Evolutionary conservation across 495 filamentous ascomycete species (phyloP).

Genomic region (Daldinia grandis): DNA sequence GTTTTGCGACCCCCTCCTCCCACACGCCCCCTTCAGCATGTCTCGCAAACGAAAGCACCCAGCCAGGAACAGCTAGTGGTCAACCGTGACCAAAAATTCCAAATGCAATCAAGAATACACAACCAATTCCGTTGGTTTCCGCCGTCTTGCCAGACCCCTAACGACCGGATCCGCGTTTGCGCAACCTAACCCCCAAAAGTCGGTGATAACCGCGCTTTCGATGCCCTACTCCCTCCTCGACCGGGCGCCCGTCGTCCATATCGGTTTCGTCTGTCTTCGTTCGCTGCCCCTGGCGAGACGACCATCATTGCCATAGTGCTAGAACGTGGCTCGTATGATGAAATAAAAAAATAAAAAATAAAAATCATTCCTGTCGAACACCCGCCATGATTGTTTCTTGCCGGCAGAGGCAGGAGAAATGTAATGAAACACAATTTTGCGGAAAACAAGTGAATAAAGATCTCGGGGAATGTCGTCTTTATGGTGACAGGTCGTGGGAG

Average conservation of each 20-base stretch:
- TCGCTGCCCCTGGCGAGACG: slow-evolving; percentile 2
- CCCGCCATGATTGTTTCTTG: slow-evolving; percentile 16
- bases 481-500: slow-evolving; percentile 41
- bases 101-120: slow-evolving; percentile 41
- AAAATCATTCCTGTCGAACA: slow-evolving; percentile 18
- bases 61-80: slow-evolving; percentile 30
- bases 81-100: slow-evolving; percentile 30
- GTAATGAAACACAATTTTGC: slow-evolving; percentile 38
- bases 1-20: neutral
- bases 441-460: slow-evolving; percentile 22
- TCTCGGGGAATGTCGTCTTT: slow-evolving; percentile 36
- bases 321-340: slow-evolving; percentile 27
- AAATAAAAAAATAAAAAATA: slow-evolving; percentile 4
- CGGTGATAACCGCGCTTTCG: slow-evolving; percentile 4
- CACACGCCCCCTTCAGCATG: neutral
- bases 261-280: slow-evolving; percentile 6
- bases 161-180: slow-evolving; percentile 15
- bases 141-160: slow-evolving; percentile 11
- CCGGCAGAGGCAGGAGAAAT: slow-evolving; percentile 20
- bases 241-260: slow-evolving; percentile 7
- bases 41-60: slow-evolving; percentile 3
- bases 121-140: slow-evolving; percentile 33
- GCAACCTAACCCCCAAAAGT: slow-evolving; percentile 7
- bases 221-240: slow-evolving; percentile 10
- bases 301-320: slow-evolving; percentile 14